These are phyloP conservation scores for Anthracocystis setariae DNA, from an alignment of 1,284 basidiomycete species.

Conservation along the genomic window DNA sequence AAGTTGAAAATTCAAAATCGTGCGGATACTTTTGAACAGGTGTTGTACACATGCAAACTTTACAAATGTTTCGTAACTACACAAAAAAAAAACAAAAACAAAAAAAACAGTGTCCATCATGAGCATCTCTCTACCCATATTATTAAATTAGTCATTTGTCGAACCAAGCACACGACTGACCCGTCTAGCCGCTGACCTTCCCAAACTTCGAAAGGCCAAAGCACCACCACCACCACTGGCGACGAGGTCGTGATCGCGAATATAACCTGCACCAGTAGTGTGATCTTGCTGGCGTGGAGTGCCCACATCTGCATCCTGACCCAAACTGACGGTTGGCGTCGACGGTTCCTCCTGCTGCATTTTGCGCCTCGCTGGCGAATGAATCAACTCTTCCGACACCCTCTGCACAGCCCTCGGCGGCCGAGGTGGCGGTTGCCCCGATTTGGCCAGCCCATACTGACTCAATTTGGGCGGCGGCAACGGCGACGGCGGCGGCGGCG, in stretches of 20 bases:
- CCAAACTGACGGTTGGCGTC: constrained; percentile 7
- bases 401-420: constrained; percentile 31
- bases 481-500: background rate
- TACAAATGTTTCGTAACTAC: too few species aligned
- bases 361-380: constrained; percentile 7
- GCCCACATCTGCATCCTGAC: constrained; percentile 7
- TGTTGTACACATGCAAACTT: too few species aligned
- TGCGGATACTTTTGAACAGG: too few species aligned
- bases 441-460: constrained; percentile 26
- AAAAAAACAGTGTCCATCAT: too few species aligned
- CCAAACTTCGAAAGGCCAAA: constrained; percentile 13
- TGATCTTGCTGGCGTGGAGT: constrained; percentile 15
- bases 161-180: constrained; percentile 29
- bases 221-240: too few species aligned
- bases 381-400: constrained; percentile 26
- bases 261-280: background rate
- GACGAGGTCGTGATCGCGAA: too few species aligned
- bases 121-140: too few species aligned
- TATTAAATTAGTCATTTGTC: too few species aligned
- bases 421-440: constrained; percentile 25
- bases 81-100: too few species aligned
- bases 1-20: too few species aligned
- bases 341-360: constrained; percentile 8
- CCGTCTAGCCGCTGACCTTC: constrained; percentile 24
- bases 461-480: constrained; percentile 22